Percentiles rank a stretch among this genome's conserved stretches.
Conservation (phyloP, 1,284 basidiomycete genomes). For the Butyriboletus appendiculatus region DNA sequence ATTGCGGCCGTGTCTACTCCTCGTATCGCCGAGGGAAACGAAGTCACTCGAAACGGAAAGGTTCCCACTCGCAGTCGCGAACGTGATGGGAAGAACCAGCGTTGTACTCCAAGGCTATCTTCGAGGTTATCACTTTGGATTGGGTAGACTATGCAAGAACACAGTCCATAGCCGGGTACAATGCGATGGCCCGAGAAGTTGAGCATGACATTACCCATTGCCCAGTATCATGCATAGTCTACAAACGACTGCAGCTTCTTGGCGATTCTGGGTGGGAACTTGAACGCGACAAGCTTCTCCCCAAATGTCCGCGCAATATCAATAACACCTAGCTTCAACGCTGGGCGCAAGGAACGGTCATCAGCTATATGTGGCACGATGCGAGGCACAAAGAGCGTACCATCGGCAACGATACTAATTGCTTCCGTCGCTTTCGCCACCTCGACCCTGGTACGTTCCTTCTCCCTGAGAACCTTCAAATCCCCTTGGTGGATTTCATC, state of each 20-base stretch:
- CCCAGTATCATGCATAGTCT: conserved; percentile 46
- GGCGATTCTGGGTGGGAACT: conserved; percentile 67
- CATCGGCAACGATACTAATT: conserved; percentile 56
- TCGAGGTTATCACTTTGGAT: neutral
- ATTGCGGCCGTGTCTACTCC: neutral
- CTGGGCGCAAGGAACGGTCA: conserved; percentile 39
- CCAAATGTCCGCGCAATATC: conserved; percentile 75
- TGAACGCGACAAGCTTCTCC: conserved; percentile 73
- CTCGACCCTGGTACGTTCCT: conserved; percentile 42
- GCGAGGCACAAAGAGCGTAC: conserved; percentile 37
- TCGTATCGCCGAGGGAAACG: neutral
- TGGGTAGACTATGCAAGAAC: too few relatives aligned
- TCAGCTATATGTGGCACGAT: conserved; percentile 7
- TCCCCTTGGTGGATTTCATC: conserved; percentile 41
- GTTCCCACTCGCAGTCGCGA: neutral
- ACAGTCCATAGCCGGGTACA: too few relatives aligned
- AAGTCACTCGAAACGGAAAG: too few relatives aligned
- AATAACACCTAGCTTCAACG: conserved; percentile 65
- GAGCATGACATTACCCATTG: neutral
- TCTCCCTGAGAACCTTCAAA: conserved; percentile 24
- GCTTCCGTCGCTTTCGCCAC: conserved; percentile 54
- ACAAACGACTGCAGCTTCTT: conserved; percentile 69
- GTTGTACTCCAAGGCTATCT: neutral
- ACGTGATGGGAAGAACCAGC: neutral
- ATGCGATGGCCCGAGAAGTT: too few relatives aligned